Evolutionary conservation across 305 asterid genomes (phyloP), one percentile per base, ranked within the genome.

Genomic region (Solanum hybrid): DNA sequence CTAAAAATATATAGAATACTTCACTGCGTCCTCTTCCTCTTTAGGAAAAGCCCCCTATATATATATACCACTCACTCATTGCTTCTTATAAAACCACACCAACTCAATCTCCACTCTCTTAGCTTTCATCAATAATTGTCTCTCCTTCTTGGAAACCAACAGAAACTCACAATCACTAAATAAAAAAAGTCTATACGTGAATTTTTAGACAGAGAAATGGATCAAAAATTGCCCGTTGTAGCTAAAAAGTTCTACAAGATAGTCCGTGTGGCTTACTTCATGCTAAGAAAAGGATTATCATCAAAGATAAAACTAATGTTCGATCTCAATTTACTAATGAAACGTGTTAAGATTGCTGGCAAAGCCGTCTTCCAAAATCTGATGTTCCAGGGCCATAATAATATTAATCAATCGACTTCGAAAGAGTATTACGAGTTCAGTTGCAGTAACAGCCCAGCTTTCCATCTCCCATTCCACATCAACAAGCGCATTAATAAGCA

Each of bases 371-470:
- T 92, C 7, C 93, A 93, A 3, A 94, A 93, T 12, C 94, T 93
- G 69, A 89, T 90, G 93, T 89, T 93, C 89, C 92, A 91, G 0
- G 84, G 0, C 87, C 93, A 90, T 40, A 24, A 88, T 89, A 93
- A 86, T 88, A 93, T 9, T 20, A 20, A 0, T 29, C 34, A 31
- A 29, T 29, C 31, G 2, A 29, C 31, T 29, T 89, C 88, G 0
- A 11, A 90, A 67, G 98, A 96, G 3, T 95, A 93, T 90, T 95
- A 95, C 91, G 98, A 96, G 89, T 96, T 94, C 90, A 95, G 95
- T 93, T 94, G 97, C 95, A 93, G 94, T 8, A 91, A 91, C 90
- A 95, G 89, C 79, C 96, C 97, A 0, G 92, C 94, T 33, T 91
- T 92, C 92, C 94, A 67, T 20, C 92, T 94, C 33, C 98, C 94